Conservation (phyloP, 257 asterid species). For the Nicotiana otophora region DNA sequence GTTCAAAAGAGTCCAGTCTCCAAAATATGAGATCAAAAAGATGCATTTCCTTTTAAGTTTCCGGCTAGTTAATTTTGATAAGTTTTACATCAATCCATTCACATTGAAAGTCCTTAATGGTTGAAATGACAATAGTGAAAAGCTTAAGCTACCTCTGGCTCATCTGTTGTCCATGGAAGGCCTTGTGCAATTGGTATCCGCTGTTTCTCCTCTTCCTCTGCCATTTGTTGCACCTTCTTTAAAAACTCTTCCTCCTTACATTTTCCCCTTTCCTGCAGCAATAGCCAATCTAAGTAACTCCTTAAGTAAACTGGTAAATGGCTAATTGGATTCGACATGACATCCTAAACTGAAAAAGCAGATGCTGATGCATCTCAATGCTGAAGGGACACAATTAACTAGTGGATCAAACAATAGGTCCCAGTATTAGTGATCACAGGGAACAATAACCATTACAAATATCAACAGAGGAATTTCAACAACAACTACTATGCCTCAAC, state of each 20-base stretch:
- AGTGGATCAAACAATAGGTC: neutral
- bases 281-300: neutral
- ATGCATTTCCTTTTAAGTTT: neutral
- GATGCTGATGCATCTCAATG: neutral
- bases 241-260: conserved; percentile 74
- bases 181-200: conserved; percentile 89
- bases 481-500: too few species aligned
- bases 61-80: neutral
- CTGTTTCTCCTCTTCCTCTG: conserved; percentile 76
- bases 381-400: neutral
- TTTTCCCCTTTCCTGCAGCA: conserved; percentile 80
- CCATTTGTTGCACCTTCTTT: conserved; percentile 62
- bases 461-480: neutral
- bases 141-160: conserved; percentile 74
- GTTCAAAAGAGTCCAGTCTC: neutral
- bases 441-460: neutral
- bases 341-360: neutral
- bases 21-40: neutral
- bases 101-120: neutral
- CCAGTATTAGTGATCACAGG: neutral
- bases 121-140: neutral
- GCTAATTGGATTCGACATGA: neutral
- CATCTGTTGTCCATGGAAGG: conserved; percentile 96
- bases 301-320: neutral
- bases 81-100: neutral